Percentiles rank a stretch among this genome's conserved stretches.
These are phyloP conservation scores for Aureobasidium leucospermi DNA, from an alignment of 2,329 filamentous ascomycete species.

Conservation along the genomic window DNA sequence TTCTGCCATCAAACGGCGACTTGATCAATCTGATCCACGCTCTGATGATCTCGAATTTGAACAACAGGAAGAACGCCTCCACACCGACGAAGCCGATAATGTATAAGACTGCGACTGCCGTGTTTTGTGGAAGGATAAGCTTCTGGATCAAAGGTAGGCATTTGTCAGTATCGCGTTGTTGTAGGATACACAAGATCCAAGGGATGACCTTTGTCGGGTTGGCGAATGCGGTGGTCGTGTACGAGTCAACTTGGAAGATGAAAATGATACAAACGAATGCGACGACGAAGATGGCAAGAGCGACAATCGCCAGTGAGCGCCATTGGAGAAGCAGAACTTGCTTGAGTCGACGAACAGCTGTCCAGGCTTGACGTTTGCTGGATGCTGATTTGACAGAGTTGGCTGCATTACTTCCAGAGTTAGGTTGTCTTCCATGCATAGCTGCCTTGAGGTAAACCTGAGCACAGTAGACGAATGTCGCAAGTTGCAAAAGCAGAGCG, in stretches of 20 bases:
- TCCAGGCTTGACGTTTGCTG: slow-evolving; percentile 40
- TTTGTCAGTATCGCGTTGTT: slow-evolving; percentile 17
- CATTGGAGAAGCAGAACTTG: slow-evolving; percentile 77
- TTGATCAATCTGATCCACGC: slow-evolving; percentile 18
- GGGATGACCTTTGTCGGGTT: slow-evolving; percentile 20
- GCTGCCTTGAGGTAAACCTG: slow-evolving; percentile 26
- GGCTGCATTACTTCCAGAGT: slow-evolving; percentile 13
- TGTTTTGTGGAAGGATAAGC: slow-evolving; percentile 18
- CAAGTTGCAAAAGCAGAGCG: slow-evolving; percentile 28
- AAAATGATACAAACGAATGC: slow-evolving; percentile 22
- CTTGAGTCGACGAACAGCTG: slow-evolving; percentile 64
- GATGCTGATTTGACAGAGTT: slow-evolving; percentile 18
- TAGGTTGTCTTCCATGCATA: slow-evolving; percentile 14
- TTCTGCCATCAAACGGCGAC: slow-evolving; percentile 14
- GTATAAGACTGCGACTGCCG: slow-evolving; percentile 21
- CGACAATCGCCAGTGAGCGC: slow-evolving; percentile 71
- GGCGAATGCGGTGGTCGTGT: slow-evolving; percentile 18
- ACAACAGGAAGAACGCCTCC: slow-evolving; percentile 21
- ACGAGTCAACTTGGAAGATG: slow-evolving; percentile 20
- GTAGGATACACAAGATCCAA: slow-evolving; percentile 22
- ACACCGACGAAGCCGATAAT: slow-evolving; percentile 21
- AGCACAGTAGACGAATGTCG: slow-evolving; percentile 30
- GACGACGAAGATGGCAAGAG: slow-evolving; percentile 57
- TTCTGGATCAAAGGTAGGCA: slow-evolving; percentile 18
- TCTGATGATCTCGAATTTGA: slow-evolving; percentile 18